A percentile compares a stretch with the other conserved stretches of the same genome.
phyloP scores from a whole-genome alignment of 345 rosid species.

The Heritiera littoralis region DNA sequence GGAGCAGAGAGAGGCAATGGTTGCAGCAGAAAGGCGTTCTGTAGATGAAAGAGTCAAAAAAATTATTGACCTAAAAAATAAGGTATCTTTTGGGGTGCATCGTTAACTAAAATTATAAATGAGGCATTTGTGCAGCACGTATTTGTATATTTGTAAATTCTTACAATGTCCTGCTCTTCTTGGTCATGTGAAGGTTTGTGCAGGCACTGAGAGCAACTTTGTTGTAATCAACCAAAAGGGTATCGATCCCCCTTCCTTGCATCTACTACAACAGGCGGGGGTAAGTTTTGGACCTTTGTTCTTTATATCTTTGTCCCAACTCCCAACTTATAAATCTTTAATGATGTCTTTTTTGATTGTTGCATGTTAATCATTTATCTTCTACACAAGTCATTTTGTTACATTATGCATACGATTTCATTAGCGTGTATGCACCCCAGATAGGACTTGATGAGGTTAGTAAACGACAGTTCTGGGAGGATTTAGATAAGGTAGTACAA shows the following conservation, averaged over 20 bases:
- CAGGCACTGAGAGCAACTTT: slow-evolving; percentile 73
- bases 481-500: no score
- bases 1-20: slow-evolving; percentile 98
- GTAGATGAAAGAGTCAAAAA: slow-evolving; percentile 86
- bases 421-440: no score
- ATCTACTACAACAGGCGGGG: slow-evolving; percentile 96
- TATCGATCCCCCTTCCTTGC: slow-evolving; percentile 94
- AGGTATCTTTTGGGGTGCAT: slow-evolving; percentile 43
- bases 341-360: background rate
- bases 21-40: slow-evolving; percentile 85
- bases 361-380: background rate
- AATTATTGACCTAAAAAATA: slow-evolving; percentile 84
- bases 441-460: no score
- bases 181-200: slow-evolving; percentile 71
- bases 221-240: slow-evolving; percentile 96
- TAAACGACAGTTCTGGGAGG: no score
- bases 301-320: background rate
- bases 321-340: background rate
- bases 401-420: background rate
- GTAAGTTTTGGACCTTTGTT: slow-evolving; percentile 44
- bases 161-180: slow-evolving; percentile 15
- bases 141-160: background rate
- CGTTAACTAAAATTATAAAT: background rate
- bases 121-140: background rate
- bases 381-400: background rate